phyloP scores from a whole-genome alignment of 148 eudicot genomes.

The Rhododendron vialii region DNA sequence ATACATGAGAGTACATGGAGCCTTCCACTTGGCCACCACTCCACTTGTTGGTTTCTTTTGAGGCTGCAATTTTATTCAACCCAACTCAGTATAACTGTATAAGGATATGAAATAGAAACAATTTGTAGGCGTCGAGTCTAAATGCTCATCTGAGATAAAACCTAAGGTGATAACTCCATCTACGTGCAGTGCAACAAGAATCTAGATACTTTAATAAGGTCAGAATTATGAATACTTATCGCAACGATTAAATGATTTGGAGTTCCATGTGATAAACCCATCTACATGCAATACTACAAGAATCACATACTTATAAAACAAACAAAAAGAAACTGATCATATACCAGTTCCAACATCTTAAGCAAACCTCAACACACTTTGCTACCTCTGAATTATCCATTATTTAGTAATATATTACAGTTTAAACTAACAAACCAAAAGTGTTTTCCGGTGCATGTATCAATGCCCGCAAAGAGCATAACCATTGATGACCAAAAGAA shows the following conservation, averaged over 20 bases:
- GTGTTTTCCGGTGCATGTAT: neutral
- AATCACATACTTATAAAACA: neutral
- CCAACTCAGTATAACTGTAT: neutral
- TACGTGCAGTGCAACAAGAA: neutral
- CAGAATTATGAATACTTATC: neutral
- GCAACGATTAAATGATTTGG: neutral
- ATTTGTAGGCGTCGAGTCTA: neutral
- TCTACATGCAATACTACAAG: neutral
- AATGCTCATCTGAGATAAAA: neutral
- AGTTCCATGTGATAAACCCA: neutral
- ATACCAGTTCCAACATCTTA: neutral
- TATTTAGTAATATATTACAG: neutral
- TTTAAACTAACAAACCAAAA: neutral
- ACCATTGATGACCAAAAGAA: neutral
- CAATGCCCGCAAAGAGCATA: neutral
- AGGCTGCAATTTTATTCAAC: neutral
- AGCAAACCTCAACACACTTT: neutral
- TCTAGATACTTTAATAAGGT: neutral
- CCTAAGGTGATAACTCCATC: neutral
- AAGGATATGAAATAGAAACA: neutral
- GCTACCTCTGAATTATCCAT: neutral
- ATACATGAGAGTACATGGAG: no score
- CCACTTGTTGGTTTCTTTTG: neutral
- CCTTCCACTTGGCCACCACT: no score
- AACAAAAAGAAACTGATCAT: neutral